phyloP scores from a whole-genome alignment of 1,284 basidiomycete genomes.

The Fomitopsis palustris region DNA sequence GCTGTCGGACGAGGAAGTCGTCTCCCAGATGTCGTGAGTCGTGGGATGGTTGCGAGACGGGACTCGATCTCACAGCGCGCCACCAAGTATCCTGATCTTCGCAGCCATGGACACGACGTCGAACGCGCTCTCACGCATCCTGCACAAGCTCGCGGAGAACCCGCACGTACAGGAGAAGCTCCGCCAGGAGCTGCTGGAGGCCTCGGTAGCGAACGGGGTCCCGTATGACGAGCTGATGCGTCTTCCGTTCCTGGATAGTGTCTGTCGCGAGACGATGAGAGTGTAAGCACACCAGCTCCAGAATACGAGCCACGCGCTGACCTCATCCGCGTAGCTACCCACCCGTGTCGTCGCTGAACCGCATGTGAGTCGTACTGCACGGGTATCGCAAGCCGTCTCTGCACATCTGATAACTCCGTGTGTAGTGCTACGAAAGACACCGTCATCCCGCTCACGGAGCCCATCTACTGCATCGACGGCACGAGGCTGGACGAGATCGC shows the following conservation, averaged over 20 bases:
- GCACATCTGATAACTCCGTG: not conserved
- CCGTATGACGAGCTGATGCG: conserved; percentile 17
- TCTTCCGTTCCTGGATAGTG: conserved; percentile 20
- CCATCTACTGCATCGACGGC: conserved; percentile 13
- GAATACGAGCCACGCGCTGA: no score
- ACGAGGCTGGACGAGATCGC: conserved; percentile 11
- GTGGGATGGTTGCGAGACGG: not conserved
- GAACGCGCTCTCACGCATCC: conserved; percentile 17
- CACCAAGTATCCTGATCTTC: conserved; percentile 17
- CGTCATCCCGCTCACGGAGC: conserved; percentile 11
- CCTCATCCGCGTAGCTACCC: not conserved
- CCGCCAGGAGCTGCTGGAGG: conserved; percentile 16
- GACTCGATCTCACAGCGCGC: not conserved
- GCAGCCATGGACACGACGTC: conserved; percentile 22
- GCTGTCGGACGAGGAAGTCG: conserved; percentile 27
- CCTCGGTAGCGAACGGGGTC: conserved; percentile 11
- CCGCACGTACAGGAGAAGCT: conserved; percentile 18
- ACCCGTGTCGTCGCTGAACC: not conserved
- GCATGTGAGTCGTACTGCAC: not conserved
- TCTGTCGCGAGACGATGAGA: conserved; percentile 23
- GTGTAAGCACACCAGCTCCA: conserved; percentile 17
- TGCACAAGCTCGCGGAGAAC: conserved; percentile 15
- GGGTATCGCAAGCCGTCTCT: not conserved
- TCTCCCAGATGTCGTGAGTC: conserved; percentile 32
- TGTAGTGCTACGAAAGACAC: conserved; percentile 9